A percentile compares a stretch with the other conserved stretches of the same genome.
These are phyloP conservation scores for Debaryomyces hansenii DNA, from an alignment of 805 yeast genomes.

Conservation along the genomic window DNA sequence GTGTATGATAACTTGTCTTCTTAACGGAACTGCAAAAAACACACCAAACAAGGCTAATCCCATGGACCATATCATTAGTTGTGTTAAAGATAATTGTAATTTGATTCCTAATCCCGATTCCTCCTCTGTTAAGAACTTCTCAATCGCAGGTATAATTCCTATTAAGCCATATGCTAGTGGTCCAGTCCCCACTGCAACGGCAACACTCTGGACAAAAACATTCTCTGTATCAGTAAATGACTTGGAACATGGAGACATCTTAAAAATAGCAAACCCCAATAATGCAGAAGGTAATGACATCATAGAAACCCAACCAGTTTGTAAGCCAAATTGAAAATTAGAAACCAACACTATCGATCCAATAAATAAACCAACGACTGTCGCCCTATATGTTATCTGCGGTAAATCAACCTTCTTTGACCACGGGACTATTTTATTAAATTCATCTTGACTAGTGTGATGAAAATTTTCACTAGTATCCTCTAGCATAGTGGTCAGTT, in stretches of 20 bases:
- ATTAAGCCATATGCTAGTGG: slow-evolving; percentile 94
- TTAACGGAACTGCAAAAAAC: slow-evolving; percentile 86
- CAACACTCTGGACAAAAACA: slow-evolving; percentile 86
- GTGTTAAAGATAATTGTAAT: slow-evolving; percentile 38
- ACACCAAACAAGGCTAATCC: slow-evolving; percentile 95
- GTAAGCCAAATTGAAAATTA: slow-evolving; percentile 94
- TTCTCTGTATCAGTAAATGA: slow-evolving; percentile 82
- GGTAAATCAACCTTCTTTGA: slow-evolving; percentile 51
- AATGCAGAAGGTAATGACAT: slow-evolving; percentile 95
- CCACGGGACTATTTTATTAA: slow-evolving; percentile 23
- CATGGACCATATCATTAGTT: slow-evolving; percentile 76
- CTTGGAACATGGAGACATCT: slow-evolving; percentile 48
- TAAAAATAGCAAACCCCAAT: slow-evolving; percentile 81
- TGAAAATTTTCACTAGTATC: too few relatives aligned
- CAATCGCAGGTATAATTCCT: slow-evolving; percentile 95
- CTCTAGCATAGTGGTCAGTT: too few relatives aligned
- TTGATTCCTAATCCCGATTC: slow-evolving; percentile 65
- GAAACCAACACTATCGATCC: slow-evolving; percentile 86
- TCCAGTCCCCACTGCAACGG: slow-evolving; percentile 97
- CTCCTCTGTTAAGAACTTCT: slow-evolving; percentile 73
- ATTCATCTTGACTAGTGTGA: background rate
- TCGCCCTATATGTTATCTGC: slow-evolving; percentile 73
- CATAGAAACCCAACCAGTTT: slow-evolving; percentile 99
- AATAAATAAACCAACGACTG: slow-evolving; percentile 73
- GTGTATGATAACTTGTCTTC: slow-evolving; percentile 82